Percentiles rank a stretch among this genome's conserved stretches.
These are phyloP conservation scores for Basidiobolus meristosporus DNA, from an alignment of 371 early-diverging fungal species.

Conservation along the genomic window DNA sequence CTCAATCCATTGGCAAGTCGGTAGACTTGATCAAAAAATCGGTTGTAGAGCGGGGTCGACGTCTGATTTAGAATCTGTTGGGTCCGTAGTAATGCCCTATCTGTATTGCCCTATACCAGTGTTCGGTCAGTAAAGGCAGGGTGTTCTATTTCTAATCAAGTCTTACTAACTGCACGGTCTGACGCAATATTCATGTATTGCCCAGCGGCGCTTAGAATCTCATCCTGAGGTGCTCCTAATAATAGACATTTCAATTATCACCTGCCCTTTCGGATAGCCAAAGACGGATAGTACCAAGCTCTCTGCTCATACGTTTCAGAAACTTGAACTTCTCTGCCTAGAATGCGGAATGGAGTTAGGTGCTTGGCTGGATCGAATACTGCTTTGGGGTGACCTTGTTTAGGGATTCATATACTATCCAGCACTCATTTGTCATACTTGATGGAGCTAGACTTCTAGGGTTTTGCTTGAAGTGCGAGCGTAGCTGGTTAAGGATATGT, in stretches of 20 bases:
- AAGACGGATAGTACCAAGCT: constrained; percentile 25
- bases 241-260: constrained; percentile 1
- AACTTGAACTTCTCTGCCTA: constrained; percentile 24
- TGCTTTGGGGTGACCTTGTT: constrained; percentile 9
- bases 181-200: constrained; percentile 6
- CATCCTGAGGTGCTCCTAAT: constrained; percentile 7
- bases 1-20: constrained; percentile 56
- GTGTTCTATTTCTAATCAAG: neutral
- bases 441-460: constrained; percentile 26
- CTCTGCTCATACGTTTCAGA: constrained; percentile 27
- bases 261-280: neutral
- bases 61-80: constrained; percentile 32
- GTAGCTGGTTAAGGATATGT: constrained; percentile 15
- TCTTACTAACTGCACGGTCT: neutral
- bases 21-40: constrained; percentile 49
- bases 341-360: no score
- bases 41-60: constrained; percentile 35
- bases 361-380: neutral
- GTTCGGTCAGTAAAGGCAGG: neutral
- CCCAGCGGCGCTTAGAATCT: constrained; percentile 11
- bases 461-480: constrained; percentile 12
- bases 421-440: constrained; percentile 27
- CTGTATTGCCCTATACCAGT: constrained; percentile 4
- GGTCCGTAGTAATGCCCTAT: constrained; percentile 14
- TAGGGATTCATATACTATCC: constrained; percentile 33